Conservation (phyloP, 441 rosid genomes). For the Brassica balearica region DNA sequence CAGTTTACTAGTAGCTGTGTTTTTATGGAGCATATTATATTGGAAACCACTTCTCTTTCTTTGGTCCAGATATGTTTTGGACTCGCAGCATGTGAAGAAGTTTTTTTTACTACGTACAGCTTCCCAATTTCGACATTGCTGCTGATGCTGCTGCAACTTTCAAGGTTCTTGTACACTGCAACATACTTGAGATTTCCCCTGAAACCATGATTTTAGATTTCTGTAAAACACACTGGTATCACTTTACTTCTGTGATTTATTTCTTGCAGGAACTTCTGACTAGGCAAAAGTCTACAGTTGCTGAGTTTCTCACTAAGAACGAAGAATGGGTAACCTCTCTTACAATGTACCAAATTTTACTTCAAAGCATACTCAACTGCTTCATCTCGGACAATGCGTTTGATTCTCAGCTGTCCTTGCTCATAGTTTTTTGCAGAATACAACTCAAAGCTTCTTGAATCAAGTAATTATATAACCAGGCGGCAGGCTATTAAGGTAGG, state of each 20-base stretch:
- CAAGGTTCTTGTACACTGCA: conserved; percentile 70
- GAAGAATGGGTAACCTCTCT: conserved; percentile 81
- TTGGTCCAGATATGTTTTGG: conserved; percentile 78
- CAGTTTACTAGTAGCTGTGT: neutral
- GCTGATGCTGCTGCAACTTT: conserved; percentile 96
- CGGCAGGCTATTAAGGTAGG: conserved; percentile 84
- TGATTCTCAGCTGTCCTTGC: neutral
- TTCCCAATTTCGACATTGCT: conserved; percentile 95
- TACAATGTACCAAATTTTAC: conserved; percentile 2
- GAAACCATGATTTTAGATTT: neutral
- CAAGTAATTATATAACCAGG: conserved; percentile 80
- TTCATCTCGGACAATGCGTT: too few relatives aligned
- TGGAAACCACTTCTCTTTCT: neutral
- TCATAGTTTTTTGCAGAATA: conserved; percentile 81
- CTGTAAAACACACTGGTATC: neutral
- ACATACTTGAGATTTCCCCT: neutral
- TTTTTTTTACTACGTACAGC: conserved; percentile 86
- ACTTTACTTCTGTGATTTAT: conserved; percentile 13
- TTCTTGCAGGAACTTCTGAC: conserved; percentile 81
- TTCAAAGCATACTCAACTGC: neutral
- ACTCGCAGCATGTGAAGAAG: conserved; percentile 78
- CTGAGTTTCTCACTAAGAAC: conserved; percentile 88
- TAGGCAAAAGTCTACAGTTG: conserved; percentile 97
- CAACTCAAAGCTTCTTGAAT: conserved; percentile 88
- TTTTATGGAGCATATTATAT: neutral